Evolutionary conservation across 2,329 filamentous ascomycete genomes (phyloP).

Genomic region (Diaporthe sp.): DNA sequence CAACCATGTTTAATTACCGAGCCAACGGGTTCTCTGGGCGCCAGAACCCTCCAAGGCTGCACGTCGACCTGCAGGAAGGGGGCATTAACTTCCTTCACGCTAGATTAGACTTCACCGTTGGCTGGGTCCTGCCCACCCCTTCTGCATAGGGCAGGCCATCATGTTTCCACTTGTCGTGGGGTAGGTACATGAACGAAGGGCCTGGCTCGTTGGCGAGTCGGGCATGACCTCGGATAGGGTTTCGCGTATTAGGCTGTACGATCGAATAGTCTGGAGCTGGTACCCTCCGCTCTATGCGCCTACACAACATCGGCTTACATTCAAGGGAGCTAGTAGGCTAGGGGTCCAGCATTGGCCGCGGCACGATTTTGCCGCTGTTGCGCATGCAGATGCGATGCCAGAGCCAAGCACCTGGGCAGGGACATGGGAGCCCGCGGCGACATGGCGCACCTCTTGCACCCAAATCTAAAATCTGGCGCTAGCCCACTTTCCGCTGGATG

Average conservation of each 20-base stretch:
- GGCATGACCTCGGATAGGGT: slow-evolving; percentile 12
- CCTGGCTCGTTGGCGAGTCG: not conserved
- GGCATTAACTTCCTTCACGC: not conserved
- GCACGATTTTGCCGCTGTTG: not conserved
- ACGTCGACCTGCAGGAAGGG: not conserved
- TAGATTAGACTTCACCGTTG: not conserved
- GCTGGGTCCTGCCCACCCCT: not conserved
- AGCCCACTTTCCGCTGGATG: slow-evolving; percentile 10
- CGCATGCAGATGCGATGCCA: not conserved
- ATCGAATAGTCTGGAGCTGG: not conserved
- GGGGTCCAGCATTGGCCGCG: not conserved
- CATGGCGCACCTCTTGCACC: not conserved
- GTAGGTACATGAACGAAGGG: slow-evolving; percentile 1
- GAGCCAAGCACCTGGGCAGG: not conserved
- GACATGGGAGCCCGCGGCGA: slow-evolving; percentile 13
- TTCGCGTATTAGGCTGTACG: not conserved
- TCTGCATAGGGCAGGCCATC: not conserved
- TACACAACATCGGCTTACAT: not conserved
- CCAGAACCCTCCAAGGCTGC: not conserved
- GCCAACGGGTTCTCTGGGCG: slow-evolving; percentile 15
- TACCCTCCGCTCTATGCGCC: not conserved
- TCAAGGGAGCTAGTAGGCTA: not conserved
- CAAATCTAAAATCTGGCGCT: slow-evolving; percentile 13
- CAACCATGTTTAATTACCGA: slow-evolving; percentile 17
- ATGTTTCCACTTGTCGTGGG: not conserved